Evolutionary conservation across 495 filamentous ascomycete species (phyloP), one percentile per base, ranked within the genome.

Genomic region (Daldinia decipiens): DNA sequence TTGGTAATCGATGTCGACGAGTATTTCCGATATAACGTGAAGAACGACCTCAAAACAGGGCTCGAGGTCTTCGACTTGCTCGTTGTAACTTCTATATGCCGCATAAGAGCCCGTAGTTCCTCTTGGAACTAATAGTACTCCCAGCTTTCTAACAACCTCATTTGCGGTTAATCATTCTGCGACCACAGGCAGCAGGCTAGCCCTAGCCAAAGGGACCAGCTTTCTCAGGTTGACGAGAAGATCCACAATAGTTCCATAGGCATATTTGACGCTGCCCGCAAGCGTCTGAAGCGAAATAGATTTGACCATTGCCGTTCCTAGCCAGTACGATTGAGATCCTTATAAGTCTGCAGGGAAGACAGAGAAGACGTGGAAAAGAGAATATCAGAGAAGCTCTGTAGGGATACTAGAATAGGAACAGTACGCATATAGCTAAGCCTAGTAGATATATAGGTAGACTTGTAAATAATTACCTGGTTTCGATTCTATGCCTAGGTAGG

Each of bases 21-120:
- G 55, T 9, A 68, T 61, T 61, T 72, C 64, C 5, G 70, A 72
- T 57, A 64, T 68, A 11, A 55, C 64, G 3, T 72, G 70, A 11
- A 67, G 45, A n/a, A 72, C 47, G 13, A 68, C 70, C 61, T 72
- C 70, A 31, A 72, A 72, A 32, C 64, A 72, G 52, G 58, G 47
- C 12, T 64, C 59, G 4, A 68, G 65, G 11, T 61, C 39, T 5
- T 61, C 64, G 12, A 61, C 31, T 65, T 60, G 61, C 27, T 17
- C 19, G 19, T 29, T 38, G 17, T 45, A 36, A 5, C 12, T 39
- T 15, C 43, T 61, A 13, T 65, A 17, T 31, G 8, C 27, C n/a
- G 27, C 27, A 26, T 65, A 32, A 7, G 26, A 21, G 1, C 38
- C 61, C 0, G 11, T 17, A 13, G 43, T 43, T 13, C 51, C 55